phyloP scores from a whole-genome alignment of 345 rosid genomes.

The Sonneratia alba region DNA sequence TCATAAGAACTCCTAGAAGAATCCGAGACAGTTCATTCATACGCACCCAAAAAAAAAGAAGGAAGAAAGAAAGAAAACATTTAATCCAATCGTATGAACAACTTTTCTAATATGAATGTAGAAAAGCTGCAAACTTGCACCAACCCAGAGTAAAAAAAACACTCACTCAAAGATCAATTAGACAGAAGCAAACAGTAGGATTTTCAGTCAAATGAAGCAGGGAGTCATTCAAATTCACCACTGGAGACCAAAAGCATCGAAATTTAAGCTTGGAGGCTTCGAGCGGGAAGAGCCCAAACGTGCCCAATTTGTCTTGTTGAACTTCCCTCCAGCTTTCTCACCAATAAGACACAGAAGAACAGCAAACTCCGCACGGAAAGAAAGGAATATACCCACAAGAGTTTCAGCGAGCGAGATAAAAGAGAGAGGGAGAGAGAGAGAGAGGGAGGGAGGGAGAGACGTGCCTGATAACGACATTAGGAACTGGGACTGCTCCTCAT shows the following conservation, averaged over 20 bases:
- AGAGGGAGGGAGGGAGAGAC: slow-evolving; percentile 4
- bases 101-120: neutral
- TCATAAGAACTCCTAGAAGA: too few species aligned
- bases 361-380: slow-evolving; percentile 4
- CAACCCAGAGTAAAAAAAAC: neutral
- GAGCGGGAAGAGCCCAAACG: neutral
- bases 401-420: neutral
- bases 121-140: neutral
- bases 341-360: neutral
- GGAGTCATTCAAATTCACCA: neutral
- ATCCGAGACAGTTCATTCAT: neutral
- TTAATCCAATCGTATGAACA: neutral
- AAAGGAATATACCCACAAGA: neutral
- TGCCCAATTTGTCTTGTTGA: neutral
- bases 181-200: neutral
- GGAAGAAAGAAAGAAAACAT: neutral
- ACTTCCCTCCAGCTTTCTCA: neutral
- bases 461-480: neutral
- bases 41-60: neutral
- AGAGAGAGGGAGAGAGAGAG: slow-evolving; percentile 5
- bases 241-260: neutral
- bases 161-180: neutral
- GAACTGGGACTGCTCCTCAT: neutral
- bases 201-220: neutral
- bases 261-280: neutral